Percentiles rank a stretch among this genome's conserved stretches.
Evolutionary conservation across 768 basidiomycete species (phyloP).

Genomic region (Melanogaster broomeanus): DNA sequence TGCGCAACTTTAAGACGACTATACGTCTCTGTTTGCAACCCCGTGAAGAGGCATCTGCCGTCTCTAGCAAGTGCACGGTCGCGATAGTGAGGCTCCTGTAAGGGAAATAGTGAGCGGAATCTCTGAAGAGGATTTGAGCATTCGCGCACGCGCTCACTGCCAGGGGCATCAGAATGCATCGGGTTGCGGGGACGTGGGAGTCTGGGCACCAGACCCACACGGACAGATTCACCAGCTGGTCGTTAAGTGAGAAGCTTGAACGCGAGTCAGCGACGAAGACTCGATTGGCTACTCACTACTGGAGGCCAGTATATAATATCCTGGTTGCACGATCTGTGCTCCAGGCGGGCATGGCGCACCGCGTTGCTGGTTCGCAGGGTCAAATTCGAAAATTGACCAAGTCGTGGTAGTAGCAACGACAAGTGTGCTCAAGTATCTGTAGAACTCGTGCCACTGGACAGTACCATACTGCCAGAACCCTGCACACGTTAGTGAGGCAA

Average conservation of each 20-base stretch:
- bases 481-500: not conserved
- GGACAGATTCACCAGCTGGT: not conserved
- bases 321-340: not conserved
- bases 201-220: not conserved
- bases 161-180: not conserved
- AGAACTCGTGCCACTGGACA: not conserved
- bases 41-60: not conserved
- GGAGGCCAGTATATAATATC: not conserved
- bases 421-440: not conserved
- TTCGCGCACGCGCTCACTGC: not conserved
- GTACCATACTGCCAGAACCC: constrained; percentile 1
- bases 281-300: not conserved
- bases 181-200: not conserved
- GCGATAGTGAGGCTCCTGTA: not conserved
- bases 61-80: not conserved
- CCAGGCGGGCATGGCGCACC: not conserved
- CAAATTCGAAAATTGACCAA: not conserved
- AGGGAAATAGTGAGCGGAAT: not conserved
- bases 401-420: not conserved
- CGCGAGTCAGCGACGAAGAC: not conserved
- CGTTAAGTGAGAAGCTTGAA: not conserved
- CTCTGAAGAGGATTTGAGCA: not conserved
- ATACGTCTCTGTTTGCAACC: not conserved
- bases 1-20: constrained; percentile 2
- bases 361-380: not conserved